These are phyloP conservation scores for Botrytis deweyae DNA, from an alignment of 2,329 filamentous ascomycete genomes.

Conservation along the genomic window DNA sequence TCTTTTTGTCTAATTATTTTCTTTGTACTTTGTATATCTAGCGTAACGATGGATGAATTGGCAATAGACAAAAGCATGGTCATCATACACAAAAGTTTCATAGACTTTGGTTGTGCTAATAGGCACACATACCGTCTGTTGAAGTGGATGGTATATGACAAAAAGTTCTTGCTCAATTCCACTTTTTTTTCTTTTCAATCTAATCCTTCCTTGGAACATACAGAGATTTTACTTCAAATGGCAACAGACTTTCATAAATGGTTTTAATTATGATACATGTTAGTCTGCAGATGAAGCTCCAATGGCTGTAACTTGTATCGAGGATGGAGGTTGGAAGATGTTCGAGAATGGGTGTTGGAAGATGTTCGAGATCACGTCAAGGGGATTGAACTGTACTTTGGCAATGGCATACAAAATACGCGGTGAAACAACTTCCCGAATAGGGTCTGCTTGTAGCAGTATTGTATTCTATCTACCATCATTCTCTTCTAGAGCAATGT, in stretches of 20 bases:
- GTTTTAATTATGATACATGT: not conserved
- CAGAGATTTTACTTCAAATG: not conserved
- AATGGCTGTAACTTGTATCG: not conserved
- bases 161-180: not conserved
- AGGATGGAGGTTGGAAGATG: not conserved
- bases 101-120: not conserved
- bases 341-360: not conserved
- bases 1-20: not conserved
- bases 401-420: not conserved
- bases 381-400: not conserved
- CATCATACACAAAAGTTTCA: constrained; percentile 7
- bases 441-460: not conserved
- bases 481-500: not conserved
- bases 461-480: not conserved
- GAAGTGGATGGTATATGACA: not conserved
- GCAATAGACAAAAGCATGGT: constrained; percentile 17
- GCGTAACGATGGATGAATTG: not conserved
- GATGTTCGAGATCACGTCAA: not conserved
- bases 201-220: not conserved
- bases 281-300: not conserved
- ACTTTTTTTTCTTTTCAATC: not conserved
- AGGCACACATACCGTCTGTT: constrained; percentile 6
- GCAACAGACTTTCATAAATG: not conserved
- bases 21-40: constrained; percentile 5
- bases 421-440: not conserved